Base-by-base conservation (phyloP, 768 basidiomycete species). In the Tricholoma matsutake region DNA sequence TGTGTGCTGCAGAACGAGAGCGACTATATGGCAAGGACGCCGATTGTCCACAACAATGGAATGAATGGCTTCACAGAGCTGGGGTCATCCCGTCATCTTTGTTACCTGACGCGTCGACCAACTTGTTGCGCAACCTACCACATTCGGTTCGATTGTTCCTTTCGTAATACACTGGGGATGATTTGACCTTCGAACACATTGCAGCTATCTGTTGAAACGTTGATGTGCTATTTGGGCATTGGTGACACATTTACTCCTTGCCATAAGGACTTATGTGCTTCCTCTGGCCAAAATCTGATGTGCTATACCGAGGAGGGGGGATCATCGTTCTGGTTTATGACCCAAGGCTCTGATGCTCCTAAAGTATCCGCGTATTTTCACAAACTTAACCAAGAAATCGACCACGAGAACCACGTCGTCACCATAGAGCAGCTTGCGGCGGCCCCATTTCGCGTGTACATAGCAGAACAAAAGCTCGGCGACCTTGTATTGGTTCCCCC, bases 321-420 rank as follows among this genome's bases (percentile, higher is more conserved):
- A 0, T 88, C 86, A 1, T 87, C 91, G 1, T 91, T 86, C 68
- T 94, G 92, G 92, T 93, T 94, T 73, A 91, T 94, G 89, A 92
- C 92, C 1, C 76, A 80, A 61, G 79, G 84, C 28, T 78, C 83
- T 0, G 82, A 79, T 60, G 84, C 88, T 13, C 76, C 80, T 9
- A 72, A 67, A 9, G 88, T 83, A 4, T 76, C 84, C 0, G 70
- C 75, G 28, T 91, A 87, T 68, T 91, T 94, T 63, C 79, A 82
- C 4, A 68, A 72, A 6, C 72, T 89, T 28, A 70, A 74, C 0
- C 76, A 83, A 52, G 87, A 87, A 69, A 68, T 94, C 5, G 92
- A 94, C 68, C 84, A 91, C 65, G 92, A 94, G 73, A 82, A 78
- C 0, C 84, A 90, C 67, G 77, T 86, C 6, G 77, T 87, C 4